A percentile compares a stretch with the other conserved stretches of the same genome.
These are phyloP conservation scores for Maudiozyma pseudohumilis DNA, from an alignment of 805 yeast species.

Conservation along the genomic window DNA sequence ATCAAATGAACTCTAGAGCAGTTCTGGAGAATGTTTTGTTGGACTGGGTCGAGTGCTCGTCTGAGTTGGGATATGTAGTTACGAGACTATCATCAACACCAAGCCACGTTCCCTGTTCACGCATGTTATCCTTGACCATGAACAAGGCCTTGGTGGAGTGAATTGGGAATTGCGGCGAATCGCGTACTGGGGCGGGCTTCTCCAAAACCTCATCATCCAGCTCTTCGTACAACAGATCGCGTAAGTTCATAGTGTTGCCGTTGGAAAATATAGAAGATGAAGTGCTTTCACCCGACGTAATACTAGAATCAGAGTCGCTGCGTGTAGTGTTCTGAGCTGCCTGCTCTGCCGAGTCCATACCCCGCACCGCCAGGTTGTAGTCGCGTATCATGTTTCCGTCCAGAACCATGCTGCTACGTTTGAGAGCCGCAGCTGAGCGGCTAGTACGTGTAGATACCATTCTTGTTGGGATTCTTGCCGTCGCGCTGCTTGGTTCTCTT, in stretches of 20 bases:
- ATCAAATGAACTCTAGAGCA: background rate
- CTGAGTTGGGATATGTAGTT: background rate
- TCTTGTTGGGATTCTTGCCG: too few species aligned
- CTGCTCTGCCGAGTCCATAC: background rate
- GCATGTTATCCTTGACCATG: conserved; percentile 3
- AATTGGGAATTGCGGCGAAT: background rate
- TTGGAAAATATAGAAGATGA: conserved; percentile 6
- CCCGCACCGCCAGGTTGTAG: conserved; percentile 19
- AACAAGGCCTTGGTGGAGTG: conserved; percentile 5
- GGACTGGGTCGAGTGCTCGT: background rate
- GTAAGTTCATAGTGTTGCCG: conserved; percentile 11
- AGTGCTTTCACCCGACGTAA: conserved; percentile 3
- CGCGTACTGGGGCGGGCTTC: background rate
- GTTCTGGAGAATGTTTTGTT: background rate
- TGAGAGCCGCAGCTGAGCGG: background rate
- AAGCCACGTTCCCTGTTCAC: conserved; percentile 5
- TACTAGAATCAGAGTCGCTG: conserved; percentile 4
- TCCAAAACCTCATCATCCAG: conserved; percentile 4
- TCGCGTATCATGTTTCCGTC: conserved; percentile 23
- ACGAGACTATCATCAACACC: background rate
- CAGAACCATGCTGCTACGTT: conserved; percentile 19
- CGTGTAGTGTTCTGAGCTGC: background rate
- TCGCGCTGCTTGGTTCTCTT: background rate
- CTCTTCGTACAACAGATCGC: conserved; percentile 20
- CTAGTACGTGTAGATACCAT: background rate